These are phyloP conservation scores for Fusarium mexicanum DNA, from an alignment of 2,329 filamentous ascomycete genomes.

Conservation along the genomic window DNA sequence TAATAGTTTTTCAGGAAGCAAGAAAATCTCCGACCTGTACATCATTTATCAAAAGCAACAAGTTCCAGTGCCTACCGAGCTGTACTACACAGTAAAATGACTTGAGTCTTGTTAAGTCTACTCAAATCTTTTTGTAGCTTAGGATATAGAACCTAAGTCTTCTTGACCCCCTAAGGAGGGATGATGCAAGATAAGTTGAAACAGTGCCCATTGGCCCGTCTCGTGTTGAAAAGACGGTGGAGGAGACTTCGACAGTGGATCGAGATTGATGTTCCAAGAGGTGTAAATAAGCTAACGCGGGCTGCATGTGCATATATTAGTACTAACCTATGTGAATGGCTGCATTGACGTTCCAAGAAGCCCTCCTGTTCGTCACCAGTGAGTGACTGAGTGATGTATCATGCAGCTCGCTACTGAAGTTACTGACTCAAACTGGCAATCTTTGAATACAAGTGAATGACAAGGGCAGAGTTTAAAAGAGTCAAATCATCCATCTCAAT, in stretches of 20 bases:
- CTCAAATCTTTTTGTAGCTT: neutral
- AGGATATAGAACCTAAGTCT: neutral
- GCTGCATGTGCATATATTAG: neutral
- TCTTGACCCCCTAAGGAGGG: neutral
- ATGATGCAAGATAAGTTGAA: neutral
- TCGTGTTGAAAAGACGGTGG: slow-evolving; percentile 35
- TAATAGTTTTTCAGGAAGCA: neutral
- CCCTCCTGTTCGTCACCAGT: neutral
- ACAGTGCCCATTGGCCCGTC: slow-evolving; percentile 6
- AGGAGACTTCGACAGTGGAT: slow-evolving; percentile 23
- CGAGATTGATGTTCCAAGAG: neutral
- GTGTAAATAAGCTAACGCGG: neutral
- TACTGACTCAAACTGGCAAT: neutral
- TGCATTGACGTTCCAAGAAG: neutral
- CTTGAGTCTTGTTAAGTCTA: neutral
- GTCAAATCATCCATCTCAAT: slow-evolving; percentile 17
- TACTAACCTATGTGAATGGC: neutral
- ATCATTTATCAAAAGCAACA: neutral
- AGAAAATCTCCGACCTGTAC: neutral
- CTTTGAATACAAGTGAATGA: slow-evolving; percentile 14
- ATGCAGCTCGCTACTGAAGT: neutral
- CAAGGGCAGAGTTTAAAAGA: slow-evolving; percentile 16
- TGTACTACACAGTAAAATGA: neutral
- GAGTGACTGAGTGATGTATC: neutral
- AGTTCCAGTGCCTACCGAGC: neutral